Evolutionary conservation across 2,329 filamentous ascomycete species (phyloP).

Genomic region (Penicillium rolfsii): DNA sequence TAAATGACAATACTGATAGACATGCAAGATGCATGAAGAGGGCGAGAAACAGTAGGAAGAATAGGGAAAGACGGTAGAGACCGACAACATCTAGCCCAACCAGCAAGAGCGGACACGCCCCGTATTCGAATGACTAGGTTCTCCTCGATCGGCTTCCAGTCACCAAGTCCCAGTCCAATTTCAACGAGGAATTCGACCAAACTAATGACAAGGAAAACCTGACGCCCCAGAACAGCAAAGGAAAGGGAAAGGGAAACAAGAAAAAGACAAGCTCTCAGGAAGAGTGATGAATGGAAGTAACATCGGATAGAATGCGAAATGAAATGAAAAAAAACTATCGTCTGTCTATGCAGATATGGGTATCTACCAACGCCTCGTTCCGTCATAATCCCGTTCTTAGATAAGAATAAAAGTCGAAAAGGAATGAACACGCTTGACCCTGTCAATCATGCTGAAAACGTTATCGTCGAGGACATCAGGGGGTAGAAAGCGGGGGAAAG

Average conservation of each 20-base stretch:
- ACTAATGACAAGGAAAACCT: slow-evolving; percentile 7
- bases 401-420: slow-evolving; percentile 27
- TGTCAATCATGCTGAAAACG: slow-evolving; percentile 27
- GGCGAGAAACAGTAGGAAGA: slow-evolving; percentile 16
- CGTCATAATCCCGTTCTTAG: slow-evolving; percentile 42
- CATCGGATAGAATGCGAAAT: slow-evolving; percentile 19
- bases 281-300: slow-evolving; percentile 19
- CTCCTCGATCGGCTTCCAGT: slow-evolving; percentile 11
- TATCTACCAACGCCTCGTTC: slow-evolving; percentile 51
- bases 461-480: slow-evolving; percentile 19
- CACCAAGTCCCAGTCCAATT: not conserved
- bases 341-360: slow-evolving; percentile 43
- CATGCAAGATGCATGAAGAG: slow-evolving; percentile 21
- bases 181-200: not conserved
- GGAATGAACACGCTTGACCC: slow-evolving; percentile 31
- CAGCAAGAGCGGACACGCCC: slow-evolving; percentile 14
- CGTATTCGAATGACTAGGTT: slow-evolving; percentile 16
- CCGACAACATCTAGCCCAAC: slow-evolving; percentile 7
- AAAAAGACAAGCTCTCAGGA: slow-evolving; percentile 20
- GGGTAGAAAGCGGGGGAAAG: slow-evolving; percentile 22
- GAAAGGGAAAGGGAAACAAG: slow-evolving; percentile 17
- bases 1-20: slow-evolving; percentile 19
- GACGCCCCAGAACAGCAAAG: slow-evolving; percentile 14
- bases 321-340: slow-evolving; percentile 28
- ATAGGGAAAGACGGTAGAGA: slow-evolving; percentile 7